Conservation (phyloP, 2,329 filamentous ascomycete species). For the Falciphora oryzae region DNA sequence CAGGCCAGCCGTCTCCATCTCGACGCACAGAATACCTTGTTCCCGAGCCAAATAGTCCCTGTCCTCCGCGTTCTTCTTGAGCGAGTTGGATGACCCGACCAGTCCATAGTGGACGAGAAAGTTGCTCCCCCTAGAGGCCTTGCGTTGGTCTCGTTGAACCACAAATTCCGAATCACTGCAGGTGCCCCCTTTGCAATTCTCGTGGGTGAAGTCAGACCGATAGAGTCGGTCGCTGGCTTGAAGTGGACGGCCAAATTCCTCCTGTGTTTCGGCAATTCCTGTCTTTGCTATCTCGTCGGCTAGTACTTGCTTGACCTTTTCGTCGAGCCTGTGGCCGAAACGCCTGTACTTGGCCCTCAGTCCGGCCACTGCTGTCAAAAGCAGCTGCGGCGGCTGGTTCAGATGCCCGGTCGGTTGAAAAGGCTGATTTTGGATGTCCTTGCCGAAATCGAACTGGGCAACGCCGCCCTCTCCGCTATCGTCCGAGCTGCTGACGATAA, state of each 20-base stretch:
- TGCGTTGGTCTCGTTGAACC: too few relatives aligned
- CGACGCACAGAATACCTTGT: slow-evolving; percentile 7
- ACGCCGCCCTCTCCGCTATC: slow-evolving; percentile 16
- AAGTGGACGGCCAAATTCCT: too few relatives aligned
- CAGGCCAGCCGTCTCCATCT: slow-evolving; percentile 17
- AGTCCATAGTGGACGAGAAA: too few relatives aligned
- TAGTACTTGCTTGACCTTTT: background rate
- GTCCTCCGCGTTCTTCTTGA: too few relatives aligned
- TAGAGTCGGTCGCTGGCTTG: too few relatives aligned
- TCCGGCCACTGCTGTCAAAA: slow-evolving; percentile 7
- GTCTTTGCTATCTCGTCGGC: background rate
- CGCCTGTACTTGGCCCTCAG: background rate
- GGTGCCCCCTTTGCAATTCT: slow-evolving; percentile 7
- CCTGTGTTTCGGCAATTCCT: too few relatives aligned
- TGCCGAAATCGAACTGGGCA: slow-evolving; percentile 24
- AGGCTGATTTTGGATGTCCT: slow-evolving; percentile 16
- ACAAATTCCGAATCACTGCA: slow-evolving; percentile 7
- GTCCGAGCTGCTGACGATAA: slow-evolving; percentile 23
- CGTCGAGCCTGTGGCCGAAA: slow-evolving; percentile 19
- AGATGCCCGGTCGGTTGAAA: slow-evolving; percentile 9
- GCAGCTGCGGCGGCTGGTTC: slow-evolving; percentile 8
- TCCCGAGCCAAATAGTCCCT: slow-evolving; percentile 9
- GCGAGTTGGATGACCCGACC: too few relatives aligned
- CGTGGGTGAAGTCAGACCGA: background rate
- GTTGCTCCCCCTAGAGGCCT: too few relatives aligned